Conservation (phyloP, 306 rosid species). For the Luffa aegyptiaca region DNA sequence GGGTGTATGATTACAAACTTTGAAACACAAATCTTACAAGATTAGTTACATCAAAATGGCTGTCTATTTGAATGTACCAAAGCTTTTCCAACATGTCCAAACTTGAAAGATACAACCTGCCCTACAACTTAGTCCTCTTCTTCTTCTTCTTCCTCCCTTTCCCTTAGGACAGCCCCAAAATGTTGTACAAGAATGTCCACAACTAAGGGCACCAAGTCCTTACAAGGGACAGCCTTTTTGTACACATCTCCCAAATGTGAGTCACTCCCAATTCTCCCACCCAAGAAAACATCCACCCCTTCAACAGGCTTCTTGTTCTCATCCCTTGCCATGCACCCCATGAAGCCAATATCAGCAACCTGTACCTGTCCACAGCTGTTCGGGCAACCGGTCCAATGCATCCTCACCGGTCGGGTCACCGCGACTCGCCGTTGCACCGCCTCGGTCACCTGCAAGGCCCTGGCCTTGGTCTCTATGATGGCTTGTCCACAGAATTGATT, state of each 20-base stretch:
- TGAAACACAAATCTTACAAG: background rate
- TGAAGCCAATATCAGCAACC: conserved; percentile 94
- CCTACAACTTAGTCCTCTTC: conserved; percentile 18
- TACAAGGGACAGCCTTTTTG: conserved; percentile 84
- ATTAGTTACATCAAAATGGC: background rate
- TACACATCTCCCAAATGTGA: conserved; percentile 75
- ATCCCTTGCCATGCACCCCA: conserved; percentile 97
- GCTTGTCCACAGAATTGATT: conserved; percentile 94
- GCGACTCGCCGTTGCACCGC: conserved; percentile 68
- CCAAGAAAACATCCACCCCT: conserved; percentile 74
- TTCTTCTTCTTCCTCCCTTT: conserved; percentile 59
- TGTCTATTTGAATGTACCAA: background rate
- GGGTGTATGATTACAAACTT: background rate
- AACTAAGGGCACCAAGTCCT: conserved; percentile 75
- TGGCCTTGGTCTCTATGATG: conserved; percentile 81
- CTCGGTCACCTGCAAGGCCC: conserved; percentile 81
- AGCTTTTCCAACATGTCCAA: background rate
- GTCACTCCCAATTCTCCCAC: conserved; percentile 93
- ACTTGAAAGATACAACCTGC: background rate
- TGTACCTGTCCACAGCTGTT: conserved; percentile 90
- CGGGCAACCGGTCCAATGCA: conserved; percentile 99
- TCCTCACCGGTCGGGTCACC: conserved; percentile 58
- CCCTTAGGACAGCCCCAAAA: conserved; percentile 75
- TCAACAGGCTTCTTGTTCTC: conserved; percentile 71
- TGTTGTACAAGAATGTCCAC: conserved; percentile 57